Base-by-base conservation (phyloP, 345 rosid species). In the Theobroma cacao region DNA sequence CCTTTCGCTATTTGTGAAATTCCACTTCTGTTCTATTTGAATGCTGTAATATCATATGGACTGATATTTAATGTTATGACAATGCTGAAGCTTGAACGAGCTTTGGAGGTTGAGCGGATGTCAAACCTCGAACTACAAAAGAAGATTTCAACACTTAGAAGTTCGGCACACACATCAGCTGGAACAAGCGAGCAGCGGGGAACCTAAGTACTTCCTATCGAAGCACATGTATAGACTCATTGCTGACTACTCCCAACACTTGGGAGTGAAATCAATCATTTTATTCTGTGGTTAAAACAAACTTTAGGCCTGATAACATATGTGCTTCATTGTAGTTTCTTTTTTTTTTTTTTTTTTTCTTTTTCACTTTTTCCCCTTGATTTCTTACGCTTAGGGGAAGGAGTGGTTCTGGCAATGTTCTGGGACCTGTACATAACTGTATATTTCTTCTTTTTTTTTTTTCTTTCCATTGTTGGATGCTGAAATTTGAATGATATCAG, bases 21-120 rank as follows among this genome's bases (percentile, higher is more conserved):
- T 31, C 70, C 64, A 11, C 59, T 75, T 53, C 63, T 10, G 8
- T 67, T 67, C 1, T 10, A 38, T 10, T 22, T 67, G 10, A 13
- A 17, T 48, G 59, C 56, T 34, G 18, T 50, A 30, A 50, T 14
- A 10, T 50, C 13, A 50, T 47, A 28, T 47, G 10, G 14, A n/a
- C 26, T 33, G 34, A 13, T n/a, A 26, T 38, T n/a, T 43, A 12
- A 12, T 11, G 43, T 62, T 53, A 41, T 40, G 59, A 31, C 11
- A 53, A 61, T 70, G 60, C 68, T 60, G 53, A 33, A 79, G 99
- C 99, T 95, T 73, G 97, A 93, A 81, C 87, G 99, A 82, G 93
- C 99, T 28, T 80, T 93, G 88, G 98, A 92, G 81, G 83, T 80
- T 48, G 98, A 94, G 82, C 89, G 93, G 76, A 85, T 92, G 89